Base-by-base conservation (phyloP, 176 grass and related monocot genomes). In the Phyllostachys edulis region DNA sequence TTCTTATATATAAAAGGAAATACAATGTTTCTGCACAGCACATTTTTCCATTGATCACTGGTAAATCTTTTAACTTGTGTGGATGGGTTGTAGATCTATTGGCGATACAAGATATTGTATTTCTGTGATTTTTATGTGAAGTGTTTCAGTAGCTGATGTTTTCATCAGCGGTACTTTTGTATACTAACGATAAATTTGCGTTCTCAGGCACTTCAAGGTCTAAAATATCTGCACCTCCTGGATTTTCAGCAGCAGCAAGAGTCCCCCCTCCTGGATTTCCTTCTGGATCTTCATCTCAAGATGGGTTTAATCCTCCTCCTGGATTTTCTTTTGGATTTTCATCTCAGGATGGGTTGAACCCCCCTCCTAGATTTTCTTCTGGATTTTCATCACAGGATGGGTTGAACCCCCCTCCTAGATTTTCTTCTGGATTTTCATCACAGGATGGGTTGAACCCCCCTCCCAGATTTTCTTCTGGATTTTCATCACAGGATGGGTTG, bases 311-410 rank as follows among this genome's bases (percentile, higher is more conserved):
- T 55, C 85, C 72, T n/a, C 70, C 80, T 87, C 82, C 88, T 60
- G 84, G 82, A 70, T 86, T 86, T 80, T 76, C 81, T 81, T 86
- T 72, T 59, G 78, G 41, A 82, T 77, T 87, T 67, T 63, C 85
- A 80, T 90, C 85, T 61, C 88, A 90, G 66, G 86, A 88, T 86
- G 83, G 69, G 76, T 80, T 85, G 36, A 92, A 80, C 45, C 85
- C 55, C 23, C 64, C 78, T 83, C 83, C 76, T 73, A 79, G 79
- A 42, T 84, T 72, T 27, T 27, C 66, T 67, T 65, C 57, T 79
- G 90, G 89, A 80, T 87, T 89, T 79, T 82, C 85, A 77, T 90
- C 85, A 27, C 88, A 88, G 75, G 85, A 82, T 80, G 85, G 82
- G 71, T 77, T 71, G 38, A 92, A 86, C 24, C 85, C 73, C 20